Evolutionary conservation across 1,139 yeast genomes (phyloP).

Genomic region (Hanseniaspora uvarum): DNA sequence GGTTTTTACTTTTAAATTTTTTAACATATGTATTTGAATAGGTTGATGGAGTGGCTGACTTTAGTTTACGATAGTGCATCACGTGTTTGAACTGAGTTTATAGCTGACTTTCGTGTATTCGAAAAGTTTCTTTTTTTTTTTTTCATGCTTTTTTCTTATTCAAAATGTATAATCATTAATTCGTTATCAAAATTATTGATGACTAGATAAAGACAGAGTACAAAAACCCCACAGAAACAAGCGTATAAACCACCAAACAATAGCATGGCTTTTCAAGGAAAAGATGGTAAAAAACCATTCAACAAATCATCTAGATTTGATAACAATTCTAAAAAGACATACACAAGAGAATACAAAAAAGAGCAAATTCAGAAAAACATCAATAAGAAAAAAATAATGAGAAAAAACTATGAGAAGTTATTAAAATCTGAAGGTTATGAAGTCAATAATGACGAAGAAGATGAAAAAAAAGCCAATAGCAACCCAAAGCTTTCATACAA

Average conservation of each 20-base stretch:
- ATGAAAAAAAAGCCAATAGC: conserved; percentile 19
- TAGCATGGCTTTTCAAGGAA: not conserved
- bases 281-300: not conserved
- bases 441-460: conserved; percentile 34
- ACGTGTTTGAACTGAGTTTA: not conserved
- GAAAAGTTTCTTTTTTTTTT: not conserved
- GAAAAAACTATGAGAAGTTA: conserved; percentile 72
- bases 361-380: conserved; percentile 65
- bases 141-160: too few relatives aligned
- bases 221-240: too few relatives aligned
- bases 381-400: conserved; percentile 70
- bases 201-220: too few relatives aligned
- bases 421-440: conserved; percentile 58
- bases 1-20: not conserved
- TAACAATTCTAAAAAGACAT: conserved; percentile 25
- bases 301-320: not conserved
- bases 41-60: not conserved
- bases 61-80: not conserved
- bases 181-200: too few relatives aligned
- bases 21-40: too few relatives aligned
- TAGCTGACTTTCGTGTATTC: too few relatives aligned
- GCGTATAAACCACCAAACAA: not conserved
- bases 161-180: not conserved
- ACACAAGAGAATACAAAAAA: conserved; percentile 30
- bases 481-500: conserved; percentile 19